phyloP scores from a whole-genome alignment of 2,329 filamentous ascomycete genomes.

The Pyricularia sp. region DNA sequence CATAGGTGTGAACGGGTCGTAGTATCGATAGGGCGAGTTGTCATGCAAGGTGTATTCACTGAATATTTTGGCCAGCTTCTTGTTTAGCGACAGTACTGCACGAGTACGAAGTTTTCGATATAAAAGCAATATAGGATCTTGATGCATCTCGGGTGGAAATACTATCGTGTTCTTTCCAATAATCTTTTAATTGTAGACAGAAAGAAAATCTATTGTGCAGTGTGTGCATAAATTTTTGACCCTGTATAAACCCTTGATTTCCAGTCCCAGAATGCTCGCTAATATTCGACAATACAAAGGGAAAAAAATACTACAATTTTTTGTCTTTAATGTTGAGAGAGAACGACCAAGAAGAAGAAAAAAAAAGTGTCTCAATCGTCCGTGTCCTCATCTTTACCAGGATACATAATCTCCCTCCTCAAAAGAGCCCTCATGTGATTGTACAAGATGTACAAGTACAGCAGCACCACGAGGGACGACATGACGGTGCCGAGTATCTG shows the following conservation, averaged over 20 bases:
- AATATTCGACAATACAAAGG: neutral
- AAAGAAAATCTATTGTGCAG: neutral
- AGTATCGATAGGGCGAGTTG: too few relatives aligned
- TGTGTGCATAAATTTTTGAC: neutral
- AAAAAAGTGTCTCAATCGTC: neutral
- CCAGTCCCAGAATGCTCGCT: neutral
- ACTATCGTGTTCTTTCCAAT: neutral
- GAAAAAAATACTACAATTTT: neutral
- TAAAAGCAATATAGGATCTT: too few relatives aligned
- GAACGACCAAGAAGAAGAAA: neutral
- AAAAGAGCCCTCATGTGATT: conserved; percentile 39
- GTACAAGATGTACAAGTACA: conserved; percentile 43
- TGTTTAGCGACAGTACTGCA: too few relatives aligned
- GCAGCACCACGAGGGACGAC: conserved; percentile 41
- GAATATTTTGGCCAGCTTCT: too few relatives aligned
- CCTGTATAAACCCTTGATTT: neutral
- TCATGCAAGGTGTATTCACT: too few relatives aligned
- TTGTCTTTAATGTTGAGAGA: neutral
- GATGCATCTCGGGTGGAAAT: too few relatives aligned
- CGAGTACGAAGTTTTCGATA: too few relatives aligned
- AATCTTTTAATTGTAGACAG: neutral
- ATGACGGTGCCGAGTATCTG: conserved; percentile 44
- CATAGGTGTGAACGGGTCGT: too few relatives aligned
- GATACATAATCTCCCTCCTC: conserved; percentile 43
- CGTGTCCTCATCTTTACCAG: conserved; percentile 49